These are phyloP conservation scores for Solanum chmielewskii DNA, from an alignment of 257 asterid genomes.

Conservation along the genomic window DNA sequence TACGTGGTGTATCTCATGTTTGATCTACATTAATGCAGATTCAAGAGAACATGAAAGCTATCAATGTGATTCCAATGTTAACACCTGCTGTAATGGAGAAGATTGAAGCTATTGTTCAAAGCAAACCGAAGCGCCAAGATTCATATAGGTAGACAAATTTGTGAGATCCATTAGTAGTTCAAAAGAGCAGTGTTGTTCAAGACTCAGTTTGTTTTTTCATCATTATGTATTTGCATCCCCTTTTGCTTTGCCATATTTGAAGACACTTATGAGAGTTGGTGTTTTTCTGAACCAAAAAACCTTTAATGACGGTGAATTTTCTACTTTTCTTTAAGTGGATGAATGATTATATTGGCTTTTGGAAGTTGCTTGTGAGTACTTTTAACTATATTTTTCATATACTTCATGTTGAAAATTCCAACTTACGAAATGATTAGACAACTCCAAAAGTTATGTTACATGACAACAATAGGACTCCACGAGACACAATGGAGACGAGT, in stretches of 20 bases:
- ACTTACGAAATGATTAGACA: not conserved
- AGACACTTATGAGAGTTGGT: not conserved
- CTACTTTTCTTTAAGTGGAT: not conserved
- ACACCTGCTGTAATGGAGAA: conserved; percentile 71
- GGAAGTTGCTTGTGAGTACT: not conserved
- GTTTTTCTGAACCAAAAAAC: not conserved
- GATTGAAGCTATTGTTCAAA: conserved; percentile 78
- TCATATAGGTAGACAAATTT: conserved; percentile 46
- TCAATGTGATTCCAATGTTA: conserved; percentile 72
- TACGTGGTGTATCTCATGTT: not conserved
- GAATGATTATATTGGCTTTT: not conserved
- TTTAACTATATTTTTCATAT: not conserved
- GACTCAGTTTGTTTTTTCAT: not conserved
- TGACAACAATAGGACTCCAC: not conserved
- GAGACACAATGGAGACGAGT: not conserved
- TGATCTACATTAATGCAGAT: conserved; percentile 33
- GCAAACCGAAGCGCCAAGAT: conserved; percentile 81
- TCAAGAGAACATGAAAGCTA: conserved; percentile 89
- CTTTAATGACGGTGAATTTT: not conserved
- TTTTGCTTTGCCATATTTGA: not conserved
- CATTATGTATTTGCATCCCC: not conserved
- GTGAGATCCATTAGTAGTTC: not conserved
- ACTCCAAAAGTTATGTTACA: not conserved
- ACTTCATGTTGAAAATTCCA: not conserved
- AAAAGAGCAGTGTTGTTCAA: not conserved